Evolutionary conservation across 2,329 filamentous ascomycete species (phyloP).

Genomic region (Periconia macrospinosa): DNA sequence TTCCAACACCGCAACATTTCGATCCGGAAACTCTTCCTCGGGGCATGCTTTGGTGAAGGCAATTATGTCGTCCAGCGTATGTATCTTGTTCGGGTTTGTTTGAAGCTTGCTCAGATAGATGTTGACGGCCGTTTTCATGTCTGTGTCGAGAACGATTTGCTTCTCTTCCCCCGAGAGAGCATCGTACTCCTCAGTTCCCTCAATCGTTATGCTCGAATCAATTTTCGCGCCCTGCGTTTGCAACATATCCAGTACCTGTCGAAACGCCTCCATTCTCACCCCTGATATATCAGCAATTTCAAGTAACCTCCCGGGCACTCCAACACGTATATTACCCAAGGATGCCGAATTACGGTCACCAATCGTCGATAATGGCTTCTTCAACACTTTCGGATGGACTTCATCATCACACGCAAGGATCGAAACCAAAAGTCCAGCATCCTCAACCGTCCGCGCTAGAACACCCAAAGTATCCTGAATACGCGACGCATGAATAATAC

Average conservation of each 20-base stretch:
- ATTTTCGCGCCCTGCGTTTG: conserved; percentile 11
- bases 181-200: conserved; percentile 42
- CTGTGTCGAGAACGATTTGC: conserved; percentile 53
- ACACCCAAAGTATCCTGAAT: conserved; percentile 56
- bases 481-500: conserved; percentile 61
- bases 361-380: too few species aligned
- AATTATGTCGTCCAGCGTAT: conserved; percentile 52
- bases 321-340: too few species aligned
- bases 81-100: conserved; percentile 58
- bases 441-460: conserved; percentile 55
- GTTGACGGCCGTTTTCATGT: conserved; percentile 59
- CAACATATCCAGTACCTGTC: conserved; percentile 2
- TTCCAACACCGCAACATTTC: conserved; percentile 48
- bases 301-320: too few species aligned
- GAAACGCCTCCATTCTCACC: conserved; percentile 6
- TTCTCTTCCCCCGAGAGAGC: conserved; percentile 41
- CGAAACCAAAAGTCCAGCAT: conserved; percentile 44
- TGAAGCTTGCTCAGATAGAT: conserved; percentile 57
- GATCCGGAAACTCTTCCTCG: conserved; percentile 58
- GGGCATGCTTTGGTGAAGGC: conserved; percentile 55
- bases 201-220: conserved; percentile 28
- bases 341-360: too few species aligned
- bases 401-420: background rate
- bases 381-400: too few species aligned
- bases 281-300: too few species aligned